Conservation (phyloP, 306 rosid genomes). For the Echinosophora koreensis region DNA sequence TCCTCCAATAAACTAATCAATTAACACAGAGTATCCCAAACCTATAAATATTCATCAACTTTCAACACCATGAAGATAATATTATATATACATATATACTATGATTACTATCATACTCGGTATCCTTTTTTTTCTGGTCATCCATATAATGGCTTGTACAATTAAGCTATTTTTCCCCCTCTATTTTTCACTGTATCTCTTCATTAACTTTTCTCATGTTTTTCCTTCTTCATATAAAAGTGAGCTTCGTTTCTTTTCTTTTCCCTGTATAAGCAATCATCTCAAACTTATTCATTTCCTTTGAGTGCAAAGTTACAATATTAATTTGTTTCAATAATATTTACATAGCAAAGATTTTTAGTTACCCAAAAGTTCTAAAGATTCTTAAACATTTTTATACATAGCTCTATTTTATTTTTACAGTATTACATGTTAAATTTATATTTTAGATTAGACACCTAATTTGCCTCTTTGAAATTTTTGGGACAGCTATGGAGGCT, state of each 20-base stretch:
- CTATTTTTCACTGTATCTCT: not conserved
- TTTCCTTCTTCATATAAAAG: slow-evolving; percentile 26
- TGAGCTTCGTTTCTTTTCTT: no score
- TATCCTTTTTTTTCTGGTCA: slow-evolving; percentile 34
- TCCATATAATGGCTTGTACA: not conserved
- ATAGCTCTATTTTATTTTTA: no score
- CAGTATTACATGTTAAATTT: no score
- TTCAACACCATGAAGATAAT: slow-evolving; percentile 18
- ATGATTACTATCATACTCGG: slow-evolving; percentile 35
- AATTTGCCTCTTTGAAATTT: no score
- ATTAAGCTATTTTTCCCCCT: not conserved
- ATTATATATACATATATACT: not conserved
- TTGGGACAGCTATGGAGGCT: slow-evolving; percentile 77
- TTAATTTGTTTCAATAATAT: not conserved
- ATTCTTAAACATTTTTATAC: no score
- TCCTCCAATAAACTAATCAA: slow-evolving; percentile 18
- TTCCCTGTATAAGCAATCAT: no score
- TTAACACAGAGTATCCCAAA: slow-evolving; percentile 34
- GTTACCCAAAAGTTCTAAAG: no score
- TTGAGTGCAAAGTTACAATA: no score
- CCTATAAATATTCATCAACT: slow-evolving; percentile 40
- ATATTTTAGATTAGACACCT: no score
- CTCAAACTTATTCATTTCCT: no score
- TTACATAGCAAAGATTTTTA: not conserved
- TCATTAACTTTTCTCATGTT: not conserved